Evolutionary conservation across 164 flowering plant species (phyloP).

Genomic region (Houttuynia cordata): DNA sequence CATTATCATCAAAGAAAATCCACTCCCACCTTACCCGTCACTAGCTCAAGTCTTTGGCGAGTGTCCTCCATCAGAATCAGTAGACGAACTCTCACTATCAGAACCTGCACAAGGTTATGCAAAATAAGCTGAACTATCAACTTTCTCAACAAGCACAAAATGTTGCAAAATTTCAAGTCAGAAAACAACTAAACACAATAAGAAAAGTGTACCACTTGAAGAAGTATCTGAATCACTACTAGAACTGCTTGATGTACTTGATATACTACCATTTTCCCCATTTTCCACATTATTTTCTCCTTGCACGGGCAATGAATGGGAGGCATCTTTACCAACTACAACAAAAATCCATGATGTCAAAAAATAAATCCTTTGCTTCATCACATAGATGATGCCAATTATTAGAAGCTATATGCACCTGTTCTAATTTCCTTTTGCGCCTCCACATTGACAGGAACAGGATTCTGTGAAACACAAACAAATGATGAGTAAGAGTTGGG

Average conservation of each 20-base stretch:
- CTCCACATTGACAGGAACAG: constrained; percentile 11
- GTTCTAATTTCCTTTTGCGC: constrained; percentile 19
- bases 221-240: constrained; percentile 80
- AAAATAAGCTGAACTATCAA: background rate
- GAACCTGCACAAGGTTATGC: constrained; percentile 32
- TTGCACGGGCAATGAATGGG: constrained; percentile 32
- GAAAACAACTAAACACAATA: background rate
- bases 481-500: background rate
- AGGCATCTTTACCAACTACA: constrained; percentile 36
- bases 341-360: background rate
- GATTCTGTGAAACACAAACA: constrained; percentile 21
- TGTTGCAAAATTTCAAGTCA: background rate
- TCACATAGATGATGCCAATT: background rate
- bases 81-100: constrained; percentile 75
- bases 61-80: constrained; percentile 42
- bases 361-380: background rate
- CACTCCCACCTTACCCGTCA: constrained; percentile 16
- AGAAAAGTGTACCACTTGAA: constrained; percentile 50
- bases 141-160: too few species aligned
- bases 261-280: constrained; percentile 36
- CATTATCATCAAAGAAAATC: background rate
- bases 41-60: constrained; percentile 29
- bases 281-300: constrained; percentile 35
- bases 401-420: constrained; percentile 19
- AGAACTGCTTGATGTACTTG: constrained; percentile 79